phyloP scores from a whole-genome alignment of 495 filamentous ascomycete species.

The Parachaetomium inaequale region DNA sequence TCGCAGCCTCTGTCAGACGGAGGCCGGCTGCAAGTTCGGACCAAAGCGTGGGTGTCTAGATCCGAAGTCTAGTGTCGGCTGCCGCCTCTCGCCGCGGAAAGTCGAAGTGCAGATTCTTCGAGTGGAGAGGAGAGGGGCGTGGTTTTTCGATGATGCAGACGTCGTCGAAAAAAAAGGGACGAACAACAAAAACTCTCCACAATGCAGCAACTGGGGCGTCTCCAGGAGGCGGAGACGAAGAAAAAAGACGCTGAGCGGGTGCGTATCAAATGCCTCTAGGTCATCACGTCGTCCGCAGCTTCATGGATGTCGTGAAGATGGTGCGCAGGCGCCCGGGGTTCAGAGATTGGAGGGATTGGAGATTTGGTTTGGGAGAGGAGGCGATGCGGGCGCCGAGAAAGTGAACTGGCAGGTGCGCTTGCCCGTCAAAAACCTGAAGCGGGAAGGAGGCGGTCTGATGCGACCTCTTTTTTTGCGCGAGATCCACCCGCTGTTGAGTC shows the following conservation, averaged over 20 bases:
- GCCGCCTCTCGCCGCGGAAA: slow-evolving; percentile 7
- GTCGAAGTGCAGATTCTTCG: slow-evolving; percentile 28
- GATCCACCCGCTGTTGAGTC: slow-evolving; percentile 2
- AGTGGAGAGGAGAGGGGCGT: slow-evolving; percentile 36
- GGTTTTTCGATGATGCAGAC: slow-evolving; percentile 32
- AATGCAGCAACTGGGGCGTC: not conserved
- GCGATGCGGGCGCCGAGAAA: slow-evolving; percentile 24
- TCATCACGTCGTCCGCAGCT: slow-evolving; percentile 27
- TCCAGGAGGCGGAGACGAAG: slow-evolving; percentile 12
- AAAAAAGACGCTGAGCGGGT: slow-evolving; percentile 17
- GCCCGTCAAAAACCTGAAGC: slow-evolving; percentile 15
- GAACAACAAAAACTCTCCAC: slow-evolving; percentile 17
- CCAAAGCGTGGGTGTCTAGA: not conserved
- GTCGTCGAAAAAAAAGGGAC: slow-evolving; percentile 14
- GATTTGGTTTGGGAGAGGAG: slow-evolving; percentile 18
- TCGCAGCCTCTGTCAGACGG: not conserved
- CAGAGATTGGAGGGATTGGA: slow-evolving; percentile 13
- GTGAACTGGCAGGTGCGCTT: slow-evolving; percentile 23
- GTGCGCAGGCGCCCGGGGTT: slow-evolving; percentile 18
- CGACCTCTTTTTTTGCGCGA: slow-evolving; percentile 29
- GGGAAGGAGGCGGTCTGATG: slow-evolving; percentile 19
- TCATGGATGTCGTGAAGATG: slow-evolving; percentile 21
- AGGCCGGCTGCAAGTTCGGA: not conserved
- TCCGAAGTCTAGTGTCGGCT: slow-evolving; percentile 6
- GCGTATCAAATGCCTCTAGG: slow-evolving; percentile 14